A percentile compares a stretch with the other conserved stretches of the same genome.
Conservation (phyloP, 2,329 filamentous ascomycete species). For the Stachybotrys chlorohalonatus region DNA sequence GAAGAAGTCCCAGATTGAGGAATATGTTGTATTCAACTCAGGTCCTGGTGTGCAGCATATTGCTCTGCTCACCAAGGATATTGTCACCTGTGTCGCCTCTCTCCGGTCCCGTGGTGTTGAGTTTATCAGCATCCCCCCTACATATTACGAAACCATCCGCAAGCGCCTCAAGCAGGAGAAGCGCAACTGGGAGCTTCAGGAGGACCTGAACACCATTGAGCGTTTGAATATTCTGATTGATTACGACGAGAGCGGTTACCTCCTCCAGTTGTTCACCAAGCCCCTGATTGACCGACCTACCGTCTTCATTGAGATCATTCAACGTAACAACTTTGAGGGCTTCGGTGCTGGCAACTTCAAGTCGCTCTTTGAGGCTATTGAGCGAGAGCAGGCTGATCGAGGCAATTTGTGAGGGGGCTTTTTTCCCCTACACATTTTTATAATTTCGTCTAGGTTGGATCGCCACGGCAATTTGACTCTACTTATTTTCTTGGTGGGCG, state of each 20-base stretch:
- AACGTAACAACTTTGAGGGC: slow-evolving; percentile 68
- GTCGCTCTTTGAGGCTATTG: slow-evolving; percentile 75
- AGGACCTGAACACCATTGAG: slow-evolving; percentile 62
- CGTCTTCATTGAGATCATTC: slow-evolving; percentile 81
- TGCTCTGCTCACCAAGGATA: slow-evolving; percentile 64
- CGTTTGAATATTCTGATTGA: slow-evolving; percentile 69
- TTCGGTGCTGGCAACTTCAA: slow-evolving; percentile 83
- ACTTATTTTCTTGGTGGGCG: too few species aligned
- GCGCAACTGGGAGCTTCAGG: slow-evolving; percentile 45
- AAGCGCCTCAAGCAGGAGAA: slow-evolving; percentile 49
- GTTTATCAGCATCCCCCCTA: slow-evolving; percentile 68
- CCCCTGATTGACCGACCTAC: slow-evolving; percentile 77
- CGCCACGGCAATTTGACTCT: too few species aligned
- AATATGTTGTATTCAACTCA: slow-evolving; percentile 70
- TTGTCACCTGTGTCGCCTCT: slow-evolving; percentile 60
- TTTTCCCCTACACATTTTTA: too few species aligned
- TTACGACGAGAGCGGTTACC: slow-evolving; percentile 73
- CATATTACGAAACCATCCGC: slow-evolving; percentile 65
- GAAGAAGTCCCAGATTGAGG: slow-evolving; percentile 74
- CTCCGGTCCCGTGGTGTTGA: slow-evolving; percentile 67
- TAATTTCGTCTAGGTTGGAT: too few species aligned
- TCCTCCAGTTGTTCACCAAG: slow-evolving; percentile 60
- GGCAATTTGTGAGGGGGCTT: neutral
- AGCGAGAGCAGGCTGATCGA: slow-evolving; percentile 57
- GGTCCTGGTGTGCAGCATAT: slow-evolving; percentile 75